Evolutionary conservation across 2,329 filamentous ascomycete genomes (phyloP).

Genomic region (Myriangium duriaei): DNA sequence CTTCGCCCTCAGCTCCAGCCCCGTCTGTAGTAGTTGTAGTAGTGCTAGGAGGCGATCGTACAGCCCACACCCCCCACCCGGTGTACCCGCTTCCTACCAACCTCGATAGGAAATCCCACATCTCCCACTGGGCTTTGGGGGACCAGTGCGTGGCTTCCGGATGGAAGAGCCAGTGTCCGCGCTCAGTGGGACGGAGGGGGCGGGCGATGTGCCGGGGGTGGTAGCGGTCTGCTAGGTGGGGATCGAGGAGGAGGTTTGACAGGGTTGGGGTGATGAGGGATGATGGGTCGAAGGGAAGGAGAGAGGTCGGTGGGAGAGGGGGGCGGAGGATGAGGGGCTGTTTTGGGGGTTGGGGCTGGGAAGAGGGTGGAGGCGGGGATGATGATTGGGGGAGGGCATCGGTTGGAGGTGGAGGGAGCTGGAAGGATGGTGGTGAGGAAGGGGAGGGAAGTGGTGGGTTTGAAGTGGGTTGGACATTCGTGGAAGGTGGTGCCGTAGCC

Average conservation of each 20-base stretch:
- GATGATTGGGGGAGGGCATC: too few relatives aligned
- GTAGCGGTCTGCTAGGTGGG: constrained; percentile 19
- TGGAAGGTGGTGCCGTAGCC: too few relatives aligned
- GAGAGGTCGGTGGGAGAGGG: neutral
- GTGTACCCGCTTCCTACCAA: constrained; percentile 46
- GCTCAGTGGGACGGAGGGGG: constrained; percentile 46
- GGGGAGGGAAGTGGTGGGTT: too few relatives aligned
- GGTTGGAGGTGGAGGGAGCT: too few relatives aligned
- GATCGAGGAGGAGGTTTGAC: constrained; percentile 19
- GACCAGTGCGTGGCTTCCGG: constrained; percentile 43
- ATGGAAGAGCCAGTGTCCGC: constrained; percentile 62
- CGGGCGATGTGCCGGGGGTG: constrained; percentile 30
- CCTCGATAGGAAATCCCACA: constrained; percentile 51
- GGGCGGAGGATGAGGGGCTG: too few relatives aligned
- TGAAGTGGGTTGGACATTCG: too few relatives aligned
- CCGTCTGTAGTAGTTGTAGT: neutral
- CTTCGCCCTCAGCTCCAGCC: neutral
- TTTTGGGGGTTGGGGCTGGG: too few relatives aligned
- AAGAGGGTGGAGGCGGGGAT: too few relatives aligned
- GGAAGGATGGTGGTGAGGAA: too few relatives aligned
- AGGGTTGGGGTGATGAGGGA: constrained; percentile 18
- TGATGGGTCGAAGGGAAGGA: neutral
- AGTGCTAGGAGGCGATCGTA: constrained; percentile 21
- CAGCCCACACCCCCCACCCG: constrained; percentile 55
- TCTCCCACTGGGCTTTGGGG: constrained; percentile 32